Evolutionary conservation across 2,329 filamentous ascomycete genomes (phyloP), one percentile per base, ranked within the genome.

Genomic region (Fusarium tuaranense): DNA sequence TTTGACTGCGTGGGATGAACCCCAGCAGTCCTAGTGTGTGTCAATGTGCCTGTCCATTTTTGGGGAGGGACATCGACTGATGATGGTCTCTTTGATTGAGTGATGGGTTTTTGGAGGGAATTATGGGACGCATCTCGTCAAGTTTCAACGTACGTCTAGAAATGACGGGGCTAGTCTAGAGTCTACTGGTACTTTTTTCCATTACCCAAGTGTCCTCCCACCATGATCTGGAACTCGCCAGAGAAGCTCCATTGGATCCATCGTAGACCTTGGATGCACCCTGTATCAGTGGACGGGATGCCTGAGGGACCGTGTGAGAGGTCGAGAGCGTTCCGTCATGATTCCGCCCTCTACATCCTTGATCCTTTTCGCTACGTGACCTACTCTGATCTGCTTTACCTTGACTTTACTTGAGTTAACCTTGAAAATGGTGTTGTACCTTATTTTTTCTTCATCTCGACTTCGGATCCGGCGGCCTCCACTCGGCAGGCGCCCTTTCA

Each of bases 391-490:
- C 59, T 27, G n/a, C 34, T 48, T 44, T 46, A 63, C 27, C 60
- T 51, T n/a, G 39, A 36, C n/a, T 63, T 27, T 36, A 58, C 53
- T 58, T 36, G 10, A 32, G 27, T 53, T 36, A 61, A 46, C 60
- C 60, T 36, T 63, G 48, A 27, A 36, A 63, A 48, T 51, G 30
- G n/a, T 63, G n/a, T 63, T 51, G 44, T 63, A 30, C 46, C 61
- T 63, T 55, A 55, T 5, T 55, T 53, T 32, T 63, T 14, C 14
- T 55, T 30, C 59, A 71, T 46, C 48, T 58, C 53, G 41, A 44
- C 46, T 51, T 61, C 67, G 71, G 71, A 67, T 73, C 27, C 46
- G 55, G 53, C 71, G 67, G 71, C 41, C 44, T 63, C 60, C 60
- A 63, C 60, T 36, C 16, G 44, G 41, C 60, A 39, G 22, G 22